These are phyloP conservation scores for Limnanthes douglasii DNA, from an alignment of 345 rosid species.

Conservation along the genomic window DNA sequence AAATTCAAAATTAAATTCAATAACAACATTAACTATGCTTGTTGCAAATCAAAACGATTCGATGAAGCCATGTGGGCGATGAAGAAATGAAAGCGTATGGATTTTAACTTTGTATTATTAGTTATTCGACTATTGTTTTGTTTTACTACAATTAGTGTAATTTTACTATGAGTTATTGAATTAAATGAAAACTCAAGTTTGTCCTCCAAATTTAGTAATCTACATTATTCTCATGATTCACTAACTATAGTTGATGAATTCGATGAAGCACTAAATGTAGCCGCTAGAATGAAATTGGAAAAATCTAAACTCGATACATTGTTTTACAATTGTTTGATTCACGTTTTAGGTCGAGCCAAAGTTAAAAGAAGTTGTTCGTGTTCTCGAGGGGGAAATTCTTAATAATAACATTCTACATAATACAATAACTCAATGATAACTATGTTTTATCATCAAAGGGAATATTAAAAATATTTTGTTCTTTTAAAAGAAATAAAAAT, in stretches of 20 bases:
- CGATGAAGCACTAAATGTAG: constrained; percentile 40
- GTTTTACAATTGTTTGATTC: constrained; percentile 64
- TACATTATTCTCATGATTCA: constrained; percentile 50
- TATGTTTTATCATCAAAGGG: constrained; percentile 44
- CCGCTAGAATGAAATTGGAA: constrained; percentile 24
- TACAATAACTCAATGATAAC: constrained; percentile 63
- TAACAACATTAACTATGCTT: constrained; percentile 74
- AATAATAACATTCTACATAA: constrained; percentile 20
- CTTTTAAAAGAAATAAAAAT: constrained; percentile 43
- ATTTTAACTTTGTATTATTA: constrained; percentile 41
- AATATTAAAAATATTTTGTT: constrained; percentile 25
- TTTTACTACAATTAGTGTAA: constrained; percentile 32
- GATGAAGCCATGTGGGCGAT: constrained; percentile 85
- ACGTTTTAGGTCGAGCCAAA: constrained; percentile 43
- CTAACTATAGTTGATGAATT: constrained; percentile 36
- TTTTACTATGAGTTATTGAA: constrained; percentile 35
- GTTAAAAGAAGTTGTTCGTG: constrained; percentile 34
- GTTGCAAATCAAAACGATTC: constrained; percentile 58
- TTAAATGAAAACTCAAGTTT: constrained; percentile 49
- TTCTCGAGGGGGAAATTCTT: constrained; percentile 49
- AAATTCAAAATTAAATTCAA: too few species aligned
- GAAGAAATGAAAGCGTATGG: constrained; percentile 87
- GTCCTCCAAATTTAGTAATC: constrained; percentile 53
- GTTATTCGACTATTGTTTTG: constrained; percentile 54
- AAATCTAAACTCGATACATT: constrained; percentile 42